A percentile compares a stretch with the other conserved stretches of the same genome.
Conservation (phyloP, 371 early-diverging fungal species). For the Funneliformis caledonium region DNA sequence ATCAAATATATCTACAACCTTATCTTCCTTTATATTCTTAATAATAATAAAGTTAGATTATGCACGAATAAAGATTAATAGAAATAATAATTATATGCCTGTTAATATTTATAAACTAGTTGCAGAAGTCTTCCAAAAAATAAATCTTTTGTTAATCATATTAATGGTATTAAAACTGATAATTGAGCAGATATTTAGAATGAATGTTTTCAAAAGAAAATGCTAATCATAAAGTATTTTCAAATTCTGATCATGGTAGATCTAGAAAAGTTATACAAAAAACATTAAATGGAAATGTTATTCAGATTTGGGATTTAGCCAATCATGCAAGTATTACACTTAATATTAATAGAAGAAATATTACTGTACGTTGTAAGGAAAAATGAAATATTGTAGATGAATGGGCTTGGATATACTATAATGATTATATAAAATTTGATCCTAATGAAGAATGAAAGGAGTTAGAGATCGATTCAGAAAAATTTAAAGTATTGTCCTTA, state of each 20-base stretch:
- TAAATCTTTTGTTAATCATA: too few relatives aligned
- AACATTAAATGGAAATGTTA: conserved; percentile 6
- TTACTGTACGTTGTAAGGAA: conserved; percentile 27
- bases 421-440: conserved; percentile 29
- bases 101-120: conserved; percentile 16
- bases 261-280: background rate
- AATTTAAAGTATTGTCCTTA: conserved; percentile 25
- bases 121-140: conserved; percentile 25
- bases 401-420: conserved; percentile 36
- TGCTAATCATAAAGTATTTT: conserved; percentile 18
- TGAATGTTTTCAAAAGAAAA: conserved; percentile 6
- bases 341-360: conserved; percentile 24
- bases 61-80: conserved; percentile 11
- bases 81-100: background rate
- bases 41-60: too few relatives aligned
- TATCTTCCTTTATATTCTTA: too few relatives aligned
- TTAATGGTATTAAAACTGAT: too few relatives aligned
- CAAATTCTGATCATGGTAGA: background rate
- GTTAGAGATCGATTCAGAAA: background rate
- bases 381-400: conserved; percentile 17
- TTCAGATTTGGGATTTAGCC: conserved; percentile 17
- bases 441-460: conserved; percentile 4
- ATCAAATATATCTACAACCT: too few relatives aligned
- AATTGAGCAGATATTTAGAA: background rate
- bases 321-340: conserved; percentile 24